A percentile compares a stretch with the other conserved stretches of the same genome.
These are phyloP conservation scores for Thymus mandschuricus DNA, from an alignment of 257 asterid genomes.

Conservation along the genomic window DNA sequence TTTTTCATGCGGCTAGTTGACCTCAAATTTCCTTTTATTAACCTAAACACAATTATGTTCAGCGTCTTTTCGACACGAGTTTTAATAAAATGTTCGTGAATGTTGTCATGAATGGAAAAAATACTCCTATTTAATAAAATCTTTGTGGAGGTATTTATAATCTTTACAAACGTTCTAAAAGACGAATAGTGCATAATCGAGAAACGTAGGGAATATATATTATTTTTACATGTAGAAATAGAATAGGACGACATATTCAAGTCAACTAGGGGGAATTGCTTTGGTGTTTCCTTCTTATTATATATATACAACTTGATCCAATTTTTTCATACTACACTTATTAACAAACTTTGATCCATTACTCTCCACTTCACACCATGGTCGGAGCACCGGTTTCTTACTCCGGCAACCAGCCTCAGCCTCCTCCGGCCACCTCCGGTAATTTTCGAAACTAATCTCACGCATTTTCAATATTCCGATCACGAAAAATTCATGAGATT, in stretches of 20 bases:
- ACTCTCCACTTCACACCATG: slow-evolving; percentile 33
- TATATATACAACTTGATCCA: not conserved
- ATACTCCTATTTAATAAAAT: no score
- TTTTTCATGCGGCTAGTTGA: slow-evolving; percentile 29
- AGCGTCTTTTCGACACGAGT: no score
- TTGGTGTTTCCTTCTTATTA: slow-evolving; percentile 31
- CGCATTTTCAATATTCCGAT: not conserved
- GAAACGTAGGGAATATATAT: no score
- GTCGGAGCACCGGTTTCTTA: slow-evolving; percentile 57
- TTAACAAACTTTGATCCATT: not conserved
- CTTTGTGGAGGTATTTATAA: no score
- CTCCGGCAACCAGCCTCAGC: slow-evolving; percentile 48
- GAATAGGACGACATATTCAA: slow-evolving; percentile 19
- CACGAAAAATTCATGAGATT: not conserved
- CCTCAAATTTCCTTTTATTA: not conserved
- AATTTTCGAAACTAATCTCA: not conserved
- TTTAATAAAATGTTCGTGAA: no score
- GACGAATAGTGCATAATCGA: no score
- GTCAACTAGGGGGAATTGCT: slow-evolving; percentile 38
- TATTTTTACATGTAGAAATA: not conserved
- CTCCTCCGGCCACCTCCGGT: slow-evolving; percentile 23
- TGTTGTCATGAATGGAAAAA: no score
- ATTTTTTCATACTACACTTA: not conserved
- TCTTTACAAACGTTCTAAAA: no score
- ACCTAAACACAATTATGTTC: not conserved